Base-by-base conservation (phyloP, 2,329 filamentous ascomycete species). In the Colletotrichum sojae region DNA sequence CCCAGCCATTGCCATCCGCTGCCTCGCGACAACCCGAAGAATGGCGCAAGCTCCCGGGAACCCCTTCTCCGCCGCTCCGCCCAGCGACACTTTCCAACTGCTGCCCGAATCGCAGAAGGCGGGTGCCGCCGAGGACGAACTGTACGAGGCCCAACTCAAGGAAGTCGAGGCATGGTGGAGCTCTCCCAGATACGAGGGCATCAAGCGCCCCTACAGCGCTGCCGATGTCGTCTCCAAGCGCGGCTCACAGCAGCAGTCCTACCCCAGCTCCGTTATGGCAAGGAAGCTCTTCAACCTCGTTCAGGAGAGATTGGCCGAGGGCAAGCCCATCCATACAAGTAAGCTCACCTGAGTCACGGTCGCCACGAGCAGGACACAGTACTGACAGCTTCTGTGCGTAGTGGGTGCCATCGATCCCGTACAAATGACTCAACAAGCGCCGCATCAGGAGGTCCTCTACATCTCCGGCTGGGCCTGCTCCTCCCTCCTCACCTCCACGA, bases 341-440 rank as follows among this genome's bases (percentile, higher is more conserved):
- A 84, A 77, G 90, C 72, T 25, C 49, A 8, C n/a, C 25, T 15
- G 31, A 39, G 5, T 18, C 13, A 45, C 6, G 5, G 25, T 54
- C 31, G 31, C 27, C 27, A 31, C 27, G 31, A 36, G 6, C 31
- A 36, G 9, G 31, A 45, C 27, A 5, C 40, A 2, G 13, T 31
- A 51, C 71, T 75, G 63, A 75, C 58, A 27, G 63, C 18, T 6
- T 9, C 16, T 15, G 36, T 18, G 31, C 15, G 0, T 71, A 95
- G 93, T 99, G 92, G 96, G 96, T 74, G 96, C 95, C 69, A 97
- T 99, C 81, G 96, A 99, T 78, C 96, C 96, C n/a, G 91, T 98
- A 12, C 96, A 99, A 83, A 98, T 99, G 96, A 97, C 96, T 56
- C 96, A 99, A 81, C 96, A 98, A 84, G 96, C 96, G 16, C 89